phyloP scores from a whole-genome alignment of 2,329 filamentous ascomycete genomes.

The Aspergillus intermedius region DNA sequence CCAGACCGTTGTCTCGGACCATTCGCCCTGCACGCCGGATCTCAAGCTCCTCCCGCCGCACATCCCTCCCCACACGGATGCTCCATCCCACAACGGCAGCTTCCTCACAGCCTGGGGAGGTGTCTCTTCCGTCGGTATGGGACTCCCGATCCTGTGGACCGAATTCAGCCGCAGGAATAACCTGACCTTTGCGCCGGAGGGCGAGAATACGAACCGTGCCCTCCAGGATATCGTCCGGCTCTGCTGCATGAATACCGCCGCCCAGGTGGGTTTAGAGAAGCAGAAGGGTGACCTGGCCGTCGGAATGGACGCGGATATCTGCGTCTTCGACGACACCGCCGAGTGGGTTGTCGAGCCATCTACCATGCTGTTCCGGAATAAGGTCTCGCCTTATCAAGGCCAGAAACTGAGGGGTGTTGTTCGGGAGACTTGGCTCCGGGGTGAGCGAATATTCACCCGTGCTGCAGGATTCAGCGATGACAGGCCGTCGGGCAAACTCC shows the following conservation, averaged over 20 bases:
- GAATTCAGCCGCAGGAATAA: slow-evolving; percentile 58
- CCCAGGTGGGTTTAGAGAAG: slow-evolving; percentile 76
- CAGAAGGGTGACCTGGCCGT: slow-evolving; percentile 73
- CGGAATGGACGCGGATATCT: slow-evolving; percentile 84
- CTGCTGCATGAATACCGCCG: slow-evolving; percentile 79
- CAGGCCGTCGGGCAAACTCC: slow-evolving; percentile 30
- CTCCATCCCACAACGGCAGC: slow-evolving; percentile 55
- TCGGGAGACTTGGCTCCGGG: slow-evolving; percentile 77
- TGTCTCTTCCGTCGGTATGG: slow-evolving; percentile 87
- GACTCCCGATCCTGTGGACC: slow-evolving; percentile 83
- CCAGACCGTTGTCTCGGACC: slow-evolving; percentile 85
- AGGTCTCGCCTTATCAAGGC: slow-evolving; percentile 84
- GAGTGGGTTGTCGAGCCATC: slow-evolving; percentile 66
- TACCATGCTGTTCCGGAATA: slow-evolving; percentile 92
- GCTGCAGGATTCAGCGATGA: slow-evolving; percentile 41
- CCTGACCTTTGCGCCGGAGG: slow-evolving; percentile 30
- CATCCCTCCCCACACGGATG: slow-evolving; percentile 45
- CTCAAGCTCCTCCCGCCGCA: slow-evolving; percentile 77
- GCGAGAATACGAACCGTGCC: slow-evolving; percentile 42
- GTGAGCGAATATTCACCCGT: slow-evolving; percentile 64
- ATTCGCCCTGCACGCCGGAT: slow-evolving; percentile 92
- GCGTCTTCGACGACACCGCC: slow-evolving; percentile 78
- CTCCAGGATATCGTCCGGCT: slow-evolving; percentile 76
- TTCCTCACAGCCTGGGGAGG: slow-evolving; percentile 97
- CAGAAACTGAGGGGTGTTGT: slow-evolving; percentile 72